Base-by-base conservation (phyloP, 352 stramenopile genomes). In the Pythium rhizo-oryzae region DNA sequence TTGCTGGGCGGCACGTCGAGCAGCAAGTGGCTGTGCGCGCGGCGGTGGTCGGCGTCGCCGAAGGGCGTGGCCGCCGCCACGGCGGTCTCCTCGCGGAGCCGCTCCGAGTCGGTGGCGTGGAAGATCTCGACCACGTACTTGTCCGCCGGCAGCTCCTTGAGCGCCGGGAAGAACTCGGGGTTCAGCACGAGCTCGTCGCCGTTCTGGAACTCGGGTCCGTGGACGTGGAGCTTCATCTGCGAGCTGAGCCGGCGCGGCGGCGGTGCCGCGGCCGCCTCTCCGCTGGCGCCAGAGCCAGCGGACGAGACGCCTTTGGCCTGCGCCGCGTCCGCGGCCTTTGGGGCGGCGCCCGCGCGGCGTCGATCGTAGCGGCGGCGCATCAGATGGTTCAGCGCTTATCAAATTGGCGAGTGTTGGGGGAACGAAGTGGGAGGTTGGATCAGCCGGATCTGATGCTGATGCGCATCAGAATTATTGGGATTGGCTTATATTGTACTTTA, bases 41-140 rank as follows among this genome's bases (percentile, higher is more conserved):
- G 46, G 23, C 70, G 23, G 55, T 60, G 56, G 23, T 67, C 46
- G 37, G 58, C 51, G 41, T 57, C 50, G 52, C 35, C 67, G 25
- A 77, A 71, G 9, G 57, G 67, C 30, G 70, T 65, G 25, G 52
- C 61, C 71, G 58, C n/a, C 53, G 65, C 56, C 30, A 69, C 30
- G 50, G 66, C 71, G 16, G 52, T 39, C 62, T 79, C 75, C 18
- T 71, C 76, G 18, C 76, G 76, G 43, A 76, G 11, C 57, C 60
- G 50, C 60, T 64, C 62, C 35, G 59, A 71, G 24, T 82, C 70
- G 23, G 44, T 63, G 12, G 85, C 79, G 52, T 93, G 85, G 66
- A 91, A 94, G 28, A 96, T 79, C 56, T 96, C 87, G 39, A 94
- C 85, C 18, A 93, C 84, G 65, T 93, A 92, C 54, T 93, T 80